A percentile compares a stretch with the other conserved stretches of the same genome.
Evolutionary conservation across 495 filamentous ascomycete species (phyloP).

Genomic region (Terfezia boudieri): DNA sequence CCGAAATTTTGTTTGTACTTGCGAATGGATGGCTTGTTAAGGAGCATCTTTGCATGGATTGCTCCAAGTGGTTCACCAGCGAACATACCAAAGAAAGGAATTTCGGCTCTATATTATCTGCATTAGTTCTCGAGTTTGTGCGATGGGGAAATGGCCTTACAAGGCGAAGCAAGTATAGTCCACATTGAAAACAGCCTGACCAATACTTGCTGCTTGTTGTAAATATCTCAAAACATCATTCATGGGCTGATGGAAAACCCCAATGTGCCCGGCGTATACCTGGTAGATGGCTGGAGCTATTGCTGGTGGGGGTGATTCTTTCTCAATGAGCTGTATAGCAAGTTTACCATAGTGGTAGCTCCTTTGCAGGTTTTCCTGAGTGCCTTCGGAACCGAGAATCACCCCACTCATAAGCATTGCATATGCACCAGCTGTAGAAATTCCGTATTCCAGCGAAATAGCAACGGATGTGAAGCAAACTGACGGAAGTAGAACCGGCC

Average conservation of each 20-base stretch:
- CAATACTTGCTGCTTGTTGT: constrained; percentile 14
- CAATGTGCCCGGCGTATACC: constrained; percentile 17
- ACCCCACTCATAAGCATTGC: constrained; percentile 18
- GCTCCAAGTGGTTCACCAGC: constrained; percentile 10
- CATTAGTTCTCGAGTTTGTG: neutral
- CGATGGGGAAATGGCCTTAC: constrained; percentile 3
- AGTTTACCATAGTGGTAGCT: constrained; percentile 17
- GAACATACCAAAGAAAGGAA: constrained; percentile 18
- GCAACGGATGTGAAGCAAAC: constrained; percentile 19
- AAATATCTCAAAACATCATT: constrained; percentile 14
- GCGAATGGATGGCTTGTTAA: constrained; percentile 14
- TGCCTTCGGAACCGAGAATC: constrained; percentile 12
- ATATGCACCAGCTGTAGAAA: constrained; percentile 17
- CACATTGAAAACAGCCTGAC: constrained; percentile 18
- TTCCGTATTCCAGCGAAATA: constrained; percentile 16
- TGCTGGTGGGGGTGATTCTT: constrained; percentile 8
- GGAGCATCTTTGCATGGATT: constrained; percentile 16
- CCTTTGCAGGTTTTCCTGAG: constrained; percentile 12
- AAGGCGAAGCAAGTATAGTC: constrained; percentile 19
- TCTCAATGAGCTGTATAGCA: constrained; percentile 16
- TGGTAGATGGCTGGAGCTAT: constrained; percentile 18
- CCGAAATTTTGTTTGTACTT: constrained; percentile 17
- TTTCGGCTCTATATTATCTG: constrained; percentile 2
- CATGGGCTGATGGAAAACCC: constrained; percentile 18
- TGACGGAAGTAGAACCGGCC: constrained; percentile 14